phyloP scores from a whole-genome alignment of 495 filamentous ascomycete genomes.

The Penicillium ochrochloron region DNA sequence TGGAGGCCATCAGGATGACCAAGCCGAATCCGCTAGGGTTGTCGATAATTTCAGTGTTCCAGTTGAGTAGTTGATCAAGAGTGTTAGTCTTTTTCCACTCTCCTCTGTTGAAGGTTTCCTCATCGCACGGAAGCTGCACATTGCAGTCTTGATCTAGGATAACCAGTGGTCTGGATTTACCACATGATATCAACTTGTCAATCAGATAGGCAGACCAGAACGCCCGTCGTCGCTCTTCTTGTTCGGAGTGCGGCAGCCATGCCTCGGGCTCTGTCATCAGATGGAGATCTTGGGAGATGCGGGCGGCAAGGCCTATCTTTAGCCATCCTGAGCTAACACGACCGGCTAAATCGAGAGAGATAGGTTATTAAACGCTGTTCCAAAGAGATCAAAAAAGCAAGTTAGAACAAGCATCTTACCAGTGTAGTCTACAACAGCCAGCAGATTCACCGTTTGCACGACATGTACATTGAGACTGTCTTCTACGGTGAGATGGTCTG shows the following conservation, averaged over 20 bases:
- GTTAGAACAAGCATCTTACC: conserved; percentile 18
- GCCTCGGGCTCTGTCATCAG: conserved; percentile 34
- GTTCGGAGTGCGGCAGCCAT: conserved; percentile 28
- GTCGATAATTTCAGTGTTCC: conserved; percentile 25
- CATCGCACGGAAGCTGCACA: conserved; percentile 38
- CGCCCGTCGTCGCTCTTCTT: conserved; percentile 36
- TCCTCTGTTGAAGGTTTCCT: conserved; percentile 26
- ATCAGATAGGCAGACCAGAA: conserved; percentile 42
- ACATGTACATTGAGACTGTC: conserved; percentile 30
- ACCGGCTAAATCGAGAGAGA: conserved; percentile 24
- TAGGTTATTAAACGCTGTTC: neutral
- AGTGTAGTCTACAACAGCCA: conserved; percentile 34
- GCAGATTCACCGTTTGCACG: conserved; percentile 36
- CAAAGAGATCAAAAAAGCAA: neutral
- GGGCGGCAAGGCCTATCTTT: conserved; percentile 38
- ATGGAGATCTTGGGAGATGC: conserved; percentile 36
- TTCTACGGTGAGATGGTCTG: conserved; percentile 33
- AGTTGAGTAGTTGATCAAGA: conserved; percentile 28
- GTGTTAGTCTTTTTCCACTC: conserved; percentile 31
- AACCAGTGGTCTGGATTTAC: conserved; percentile 30
- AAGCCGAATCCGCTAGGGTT: conserved; percentile 31
- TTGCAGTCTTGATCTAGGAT: conserved; percentile 36
- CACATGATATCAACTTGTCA: conserved; percentile 39
- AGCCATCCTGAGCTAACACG: conserved; percentile 34
- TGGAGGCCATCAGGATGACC: conserved; percentile 34